phyloP scores from a whole-genome alignment of 2,329 filamentous ascomycete species.

The Nigrograna mackinnonii region DNA sequence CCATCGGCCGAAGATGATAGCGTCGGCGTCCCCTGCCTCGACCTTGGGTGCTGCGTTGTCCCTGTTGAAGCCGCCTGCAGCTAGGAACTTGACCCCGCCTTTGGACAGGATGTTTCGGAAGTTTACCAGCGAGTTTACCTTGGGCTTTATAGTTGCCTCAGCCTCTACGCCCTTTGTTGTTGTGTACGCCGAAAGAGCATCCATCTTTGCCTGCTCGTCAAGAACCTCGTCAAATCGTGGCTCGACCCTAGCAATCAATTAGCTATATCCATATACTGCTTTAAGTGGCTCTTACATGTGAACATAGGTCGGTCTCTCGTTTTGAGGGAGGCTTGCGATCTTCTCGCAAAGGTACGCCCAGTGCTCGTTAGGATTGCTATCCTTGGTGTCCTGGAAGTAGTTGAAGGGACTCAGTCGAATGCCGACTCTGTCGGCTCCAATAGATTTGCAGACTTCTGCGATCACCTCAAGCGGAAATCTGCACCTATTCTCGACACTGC shows the following conservation, averaged over 20 bases:
- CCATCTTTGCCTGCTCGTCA: constrained; percentile 40
- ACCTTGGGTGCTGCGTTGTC: constrained; percentile 55
- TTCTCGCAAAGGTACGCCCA: constrained; percentile 51
- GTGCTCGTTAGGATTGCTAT: constrained; percentile 48
- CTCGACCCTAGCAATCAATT: constrained; percentile 29
- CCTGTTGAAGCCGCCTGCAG: constrained; percentile 59
- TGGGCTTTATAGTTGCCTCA: constrained; percentile 30
- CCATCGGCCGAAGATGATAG: constrained; percentile 48
- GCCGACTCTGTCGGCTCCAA: constrained; percentile 35
- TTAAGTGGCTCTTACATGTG: constrained; percentile 32
- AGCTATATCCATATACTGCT: constrained; percentile 2
- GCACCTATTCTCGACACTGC: constrained; percentile 55
- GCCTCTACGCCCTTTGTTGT: constrained; percentile 30
- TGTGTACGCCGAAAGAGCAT: constrained; percentile 42
- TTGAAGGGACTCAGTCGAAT: constrained; percentile 39
- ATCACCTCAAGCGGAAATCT: constrained; percentile 61
- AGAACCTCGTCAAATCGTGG: constrained; percentile 42
- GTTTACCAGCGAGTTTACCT: constrained; percentile 31
- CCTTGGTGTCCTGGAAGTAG: constrained; percentile 45
- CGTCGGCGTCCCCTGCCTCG: constrained; percentile 44
- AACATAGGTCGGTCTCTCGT: constrained; percentile 32
- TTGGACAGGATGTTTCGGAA: constrained; percentile 52
- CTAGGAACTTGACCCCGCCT: constrained; percentile 57
- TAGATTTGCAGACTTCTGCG: constrained; percentile 32
- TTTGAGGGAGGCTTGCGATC: constrained; percentile 37